These are phyloP conservation scores for Fraxinus platypoda DNA, from an alignment of 305 asterid species.

Conservation along the genomic window DNA sequence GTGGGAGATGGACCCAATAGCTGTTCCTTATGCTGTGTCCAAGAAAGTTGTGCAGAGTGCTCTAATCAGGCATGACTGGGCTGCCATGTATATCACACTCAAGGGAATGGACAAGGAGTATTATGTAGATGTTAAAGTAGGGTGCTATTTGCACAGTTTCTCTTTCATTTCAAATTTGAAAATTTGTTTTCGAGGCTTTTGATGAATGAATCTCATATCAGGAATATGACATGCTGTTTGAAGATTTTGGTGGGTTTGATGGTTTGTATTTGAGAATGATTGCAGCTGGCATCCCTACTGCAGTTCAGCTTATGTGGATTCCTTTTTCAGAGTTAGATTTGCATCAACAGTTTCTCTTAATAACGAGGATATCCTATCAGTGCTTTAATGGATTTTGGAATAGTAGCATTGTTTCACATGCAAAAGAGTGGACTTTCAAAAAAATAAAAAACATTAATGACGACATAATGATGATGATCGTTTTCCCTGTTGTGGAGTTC, in stretches of 20 bases:
- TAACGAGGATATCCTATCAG: constrained; percentile 46
- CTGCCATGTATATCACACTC: constrained; percentile 70
- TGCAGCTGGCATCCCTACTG: constrained; percentile 78
- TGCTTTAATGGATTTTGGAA: constrained; percentile 70
- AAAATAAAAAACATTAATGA: constrained; percentile 53
- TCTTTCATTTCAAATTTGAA: constrained; percentile 12
- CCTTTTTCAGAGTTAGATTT: constrained; percentile 79
- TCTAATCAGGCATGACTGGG: constrained; percentile 98
- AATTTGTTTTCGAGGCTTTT: constrained; percentile 13
- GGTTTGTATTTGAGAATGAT: constrained; percentile 85
- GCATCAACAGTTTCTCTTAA: constrained; percentile 64
- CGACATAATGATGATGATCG: constrained; percentile 80
- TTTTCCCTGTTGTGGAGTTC: constrained; percentile 83
- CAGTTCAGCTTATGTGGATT: constrained; percentile 94
- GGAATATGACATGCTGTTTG: constrained; percentile 86
- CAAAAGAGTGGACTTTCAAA: constrained; percentile 47
- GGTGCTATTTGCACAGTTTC: constrained; percentile 28
- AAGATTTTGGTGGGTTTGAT: constrained; percentile 93
- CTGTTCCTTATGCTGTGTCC: constrained; percentile 92
- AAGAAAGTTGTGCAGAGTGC: constrained; percentile 78
- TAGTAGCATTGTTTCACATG: constrained; percentile 36
- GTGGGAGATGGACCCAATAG: constrained; percentile 97
- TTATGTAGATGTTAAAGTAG: constrained; percentile 74
- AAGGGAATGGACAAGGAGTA: constrained; percentile 89
- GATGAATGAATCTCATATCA: constrained; percentile 30